Evolutionary conservation across 805 yeast genomes (phyloP), one percentile per base, ranked within the genome.

Genomic region (Jamesozyma piceae): DNA sequence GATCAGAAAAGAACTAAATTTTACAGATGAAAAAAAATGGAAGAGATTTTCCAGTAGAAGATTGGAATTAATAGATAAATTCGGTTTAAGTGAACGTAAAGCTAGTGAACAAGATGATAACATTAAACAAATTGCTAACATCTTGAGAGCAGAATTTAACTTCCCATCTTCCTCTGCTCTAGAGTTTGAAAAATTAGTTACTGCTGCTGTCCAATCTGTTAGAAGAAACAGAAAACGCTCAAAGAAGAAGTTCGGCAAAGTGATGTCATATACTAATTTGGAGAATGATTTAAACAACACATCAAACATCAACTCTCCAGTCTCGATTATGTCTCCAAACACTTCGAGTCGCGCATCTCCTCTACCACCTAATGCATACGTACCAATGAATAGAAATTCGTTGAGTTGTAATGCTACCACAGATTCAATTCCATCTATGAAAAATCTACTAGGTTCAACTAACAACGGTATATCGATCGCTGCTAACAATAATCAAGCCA

Each of bases 151-250:
- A 2, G 98, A 92, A 64, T 92, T 86, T 54, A 76, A 78, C 4
- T 89, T 79, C 58, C 74, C 81, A 2, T 64, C 63, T 2, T 72
- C 71, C 5, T 71, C 77, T 13, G 64, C 78, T 22, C 62, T 68
- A 1, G 97, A 92, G 50, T 90, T 90, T 59, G 95, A 88, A 62
- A 84, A 82, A 60, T 70, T 90, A 31, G 97, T 92, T 0, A 70
- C 95, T 27, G 95, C 96, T 6, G 97, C 97, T 0, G 82, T 90
- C 19, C 98, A 90, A 63, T 82, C 94, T 40, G 97, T 86, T 1
- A 68, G 98, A 47, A 69, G 98, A 49, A 90, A 90, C 60, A 73
- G 95, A 47, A 86, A 83, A 57, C 63, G 95, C 49, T 75, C 78
- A 8, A 68, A 69, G 46, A 73, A 72, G 51, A 57, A 60, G 30